Conservation (phyloP, 164 flowering plant genomes). For the Dillenia turbinata region DNA sequence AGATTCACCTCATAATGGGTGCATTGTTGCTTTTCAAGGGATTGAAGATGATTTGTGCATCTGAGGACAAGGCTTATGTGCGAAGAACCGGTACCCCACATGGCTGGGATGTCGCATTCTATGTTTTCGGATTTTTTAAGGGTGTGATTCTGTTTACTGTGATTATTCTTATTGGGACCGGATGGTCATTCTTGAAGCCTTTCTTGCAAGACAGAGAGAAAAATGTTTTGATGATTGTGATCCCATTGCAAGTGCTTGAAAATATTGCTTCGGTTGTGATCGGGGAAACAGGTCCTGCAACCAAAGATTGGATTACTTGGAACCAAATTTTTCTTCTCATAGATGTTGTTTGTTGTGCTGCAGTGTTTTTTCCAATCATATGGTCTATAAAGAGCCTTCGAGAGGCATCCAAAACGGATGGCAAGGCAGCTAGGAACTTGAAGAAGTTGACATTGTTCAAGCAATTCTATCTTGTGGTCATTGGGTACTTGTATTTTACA, state of each 20-base stretch:
- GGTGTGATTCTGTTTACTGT: constrained; percentile 39
- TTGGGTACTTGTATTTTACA: constrained; percentile 34
- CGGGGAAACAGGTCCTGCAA: constrained; percentile 27
- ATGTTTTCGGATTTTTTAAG: constrained; percentile 35
- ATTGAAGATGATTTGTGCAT: constrained; percentile 32
- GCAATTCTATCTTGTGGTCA: constrained; percentile 33
- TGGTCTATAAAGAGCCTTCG: constrained; percentile 38
- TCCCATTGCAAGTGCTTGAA: constrained; percentile 40
- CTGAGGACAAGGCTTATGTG: constrained; percentile 27
- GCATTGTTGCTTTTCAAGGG: constrained; percentile 32
- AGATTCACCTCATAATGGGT: constrained; percentile 36
- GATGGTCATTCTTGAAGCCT: constrained; percentile 48
- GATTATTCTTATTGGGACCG: constrained; percentile 39
- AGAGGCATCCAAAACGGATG: constrained; percentile 39
- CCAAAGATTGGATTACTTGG: constrained; percentile 41
- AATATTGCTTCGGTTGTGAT: constrained; percentile 34
- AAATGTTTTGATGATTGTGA: constrained; percentile 31
- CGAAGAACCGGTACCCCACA: constrained; percentile 35
- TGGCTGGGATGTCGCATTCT: constrained; percentile 39
- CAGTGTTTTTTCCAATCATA: constrained; percentile 36
- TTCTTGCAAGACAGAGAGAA: constrained; percentile 38
- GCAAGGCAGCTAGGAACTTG: constrained; percentile 39
- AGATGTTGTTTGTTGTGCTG: constrained; percentile 32
- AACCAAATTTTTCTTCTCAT: constrained; percentile 30
- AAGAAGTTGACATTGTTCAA: constrained; percentile 32